phyloP scores from a whole-genome alignment of 2,329 filamentous ascomycete species.

The Exophiala bonariae region DNA sequence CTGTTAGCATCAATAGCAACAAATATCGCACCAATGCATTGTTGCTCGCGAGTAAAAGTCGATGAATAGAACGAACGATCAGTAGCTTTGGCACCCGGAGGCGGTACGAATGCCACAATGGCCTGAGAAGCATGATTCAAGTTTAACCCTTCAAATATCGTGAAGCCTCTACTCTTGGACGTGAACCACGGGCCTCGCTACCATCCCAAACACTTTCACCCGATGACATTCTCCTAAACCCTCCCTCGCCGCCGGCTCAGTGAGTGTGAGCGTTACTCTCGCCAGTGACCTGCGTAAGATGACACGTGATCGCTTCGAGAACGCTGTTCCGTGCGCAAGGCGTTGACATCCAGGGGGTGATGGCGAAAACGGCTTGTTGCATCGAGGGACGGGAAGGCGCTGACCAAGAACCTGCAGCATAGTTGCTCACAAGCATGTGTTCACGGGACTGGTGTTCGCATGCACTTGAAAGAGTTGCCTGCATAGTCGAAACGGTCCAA shows the following conservation, averaged over 20 bases:
- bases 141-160: too few species aligned
- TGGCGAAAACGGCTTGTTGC: not conserved
- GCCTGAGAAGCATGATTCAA: too few species aligned
- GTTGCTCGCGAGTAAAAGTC: too few species aligned
- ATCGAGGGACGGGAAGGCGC: not conserved
- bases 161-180: too few species aligned
- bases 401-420: not conserved
- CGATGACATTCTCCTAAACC: too few species aligned
- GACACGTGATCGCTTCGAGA: not conserved
- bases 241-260: too few species aligned
- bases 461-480: conserved; percentile 5
- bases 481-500: conserved; percentile 5
- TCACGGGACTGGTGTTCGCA: conserved; percentile 17
- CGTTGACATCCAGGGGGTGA: not conserved
- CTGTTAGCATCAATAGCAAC: conserved; percentile 9
- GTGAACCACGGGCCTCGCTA: too few species aligned
- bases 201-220: too few species aligned
- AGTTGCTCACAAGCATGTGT: conserved; percentile 20
- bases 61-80: not conserved
- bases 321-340: not conserved
- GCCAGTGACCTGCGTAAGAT: too few species aligned
- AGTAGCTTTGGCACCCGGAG: not conserved
- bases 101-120: too few species aligned
- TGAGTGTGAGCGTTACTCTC: too few species aligned
- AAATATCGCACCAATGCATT: too few species aligned